phyloP scores from a whole-genome alignment of 306 rosid genomes.

The Casuarina equisetifolia region DNA sequence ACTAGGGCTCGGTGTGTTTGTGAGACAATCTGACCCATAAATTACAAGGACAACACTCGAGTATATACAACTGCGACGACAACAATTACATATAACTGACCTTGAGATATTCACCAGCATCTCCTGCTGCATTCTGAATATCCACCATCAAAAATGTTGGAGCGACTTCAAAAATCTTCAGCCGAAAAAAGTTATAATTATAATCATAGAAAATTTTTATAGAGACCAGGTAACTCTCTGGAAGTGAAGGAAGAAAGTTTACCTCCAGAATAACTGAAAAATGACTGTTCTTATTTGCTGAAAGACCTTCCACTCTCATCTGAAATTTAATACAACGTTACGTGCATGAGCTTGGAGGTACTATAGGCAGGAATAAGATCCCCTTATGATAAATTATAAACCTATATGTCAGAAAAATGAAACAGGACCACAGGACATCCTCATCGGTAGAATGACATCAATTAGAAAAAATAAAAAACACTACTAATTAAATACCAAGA shows the following conservation, averaged over 20 bases:
- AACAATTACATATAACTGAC: slow-evolving; percentile 41
- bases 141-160: slow-evolving; percentile 87
- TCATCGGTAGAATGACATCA: background rate
- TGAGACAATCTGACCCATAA: background rate
- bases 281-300: slow-evolving; percentile 55
- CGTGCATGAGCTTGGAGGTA: slow-evolving; percentile 12
- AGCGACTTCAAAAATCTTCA: slow-evolving; percentile 83
- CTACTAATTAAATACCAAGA: background rate
- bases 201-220: background rate
- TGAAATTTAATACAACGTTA: slow-evolving; percentile 37
- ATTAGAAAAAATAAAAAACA: background rate
- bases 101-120: slow-evolving; percentile 79
- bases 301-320: slow-evolving; percentile 92
- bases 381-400: background rate
- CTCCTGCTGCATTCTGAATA: slow-evolving; percentile 84
- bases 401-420: background rate
- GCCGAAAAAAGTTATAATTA: slow-evolving; percentile 17
- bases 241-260: slow-evolving; percentile 30
- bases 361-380: slow-evolving; percentile 10
- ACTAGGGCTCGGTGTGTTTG: background rate
- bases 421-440: background rate
- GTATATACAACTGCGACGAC: background rate
- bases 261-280: slow-evolving; percentile 87
- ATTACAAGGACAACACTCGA: background rate
- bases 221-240: slow-evolving; percentile 9